phyloP scores from a whole-genome alignment of 1,139 yeast species.

The Taiozyma sp. region DNA sequence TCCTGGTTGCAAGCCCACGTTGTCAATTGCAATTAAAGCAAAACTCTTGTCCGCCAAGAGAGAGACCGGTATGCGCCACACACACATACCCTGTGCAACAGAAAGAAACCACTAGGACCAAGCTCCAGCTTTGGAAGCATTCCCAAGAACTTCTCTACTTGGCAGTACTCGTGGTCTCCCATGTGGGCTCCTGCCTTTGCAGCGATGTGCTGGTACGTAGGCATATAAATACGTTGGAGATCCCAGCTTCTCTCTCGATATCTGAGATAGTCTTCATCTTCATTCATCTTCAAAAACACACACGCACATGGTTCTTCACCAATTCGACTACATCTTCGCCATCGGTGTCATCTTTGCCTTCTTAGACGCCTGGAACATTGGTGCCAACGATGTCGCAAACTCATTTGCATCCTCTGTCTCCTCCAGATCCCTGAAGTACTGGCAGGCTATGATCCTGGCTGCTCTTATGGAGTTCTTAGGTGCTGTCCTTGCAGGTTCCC shows the following conservation, averaged over 20 bases:
- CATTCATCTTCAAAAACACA: neutral
- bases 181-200: neutral
- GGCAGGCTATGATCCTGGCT: slow-evolving; percentile 74
- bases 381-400: slow-evolving; percentile 82
- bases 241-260: neutral
- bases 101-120: no score
- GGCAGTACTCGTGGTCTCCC: neutral
- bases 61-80: neutral
- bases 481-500: slow-evolving; percentile 67
- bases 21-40: neutral
- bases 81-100: neutral
- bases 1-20: neutral
- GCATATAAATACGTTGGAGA: neutral
- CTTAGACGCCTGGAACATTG: slow-evolving; percentile 79
- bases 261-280: slow-evolving; percentile 1
- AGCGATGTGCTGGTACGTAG: neutral
- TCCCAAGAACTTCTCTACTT: neutral
- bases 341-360: slow-evolving; percentile 68
- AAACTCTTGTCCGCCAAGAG: neutral
- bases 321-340: slow-evolving; percentile 64
- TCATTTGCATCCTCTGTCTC: slow-evolving; percentile 75
- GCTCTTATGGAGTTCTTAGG: slow-evolving; percentile 69
- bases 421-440: slow-evolving; percentile 61
- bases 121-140: no score
- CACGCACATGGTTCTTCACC: slow-evolving; percentile 34